Evolutionary conservation across 345 rosid genomes (phyloP).

Genomic region (Theobroma cacao): DNA sequence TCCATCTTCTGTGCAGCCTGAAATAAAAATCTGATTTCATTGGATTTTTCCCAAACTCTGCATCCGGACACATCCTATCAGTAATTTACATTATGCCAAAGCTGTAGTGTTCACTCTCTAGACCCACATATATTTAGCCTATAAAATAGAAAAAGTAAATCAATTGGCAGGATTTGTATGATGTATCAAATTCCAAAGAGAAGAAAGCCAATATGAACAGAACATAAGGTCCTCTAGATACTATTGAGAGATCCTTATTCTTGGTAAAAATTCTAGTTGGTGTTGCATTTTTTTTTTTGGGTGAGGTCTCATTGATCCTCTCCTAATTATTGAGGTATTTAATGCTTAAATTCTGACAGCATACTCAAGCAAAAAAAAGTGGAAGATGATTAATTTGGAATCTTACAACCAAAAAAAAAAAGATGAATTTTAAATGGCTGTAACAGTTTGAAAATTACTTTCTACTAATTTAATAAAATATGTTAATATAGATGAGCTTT

Average conservation of each 20-base stretch:
- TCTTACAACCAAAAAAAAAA: neutral
- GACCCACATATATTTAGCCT: too few relatives aligned
- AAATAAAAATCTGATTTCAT: too few relatives aligned
- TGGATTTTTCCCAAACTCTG: too few relatives aligned
- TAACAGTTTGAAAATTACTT: neutral
- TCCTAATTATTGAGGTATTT: conserved; percentile 1
- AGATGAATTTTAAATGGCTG: neutral
- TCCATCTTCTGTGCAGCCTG: too few relatives aligned
- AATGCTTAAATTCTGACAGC: neutral
- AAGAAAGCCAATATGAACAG: neutral
- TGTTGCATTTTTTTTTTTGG: neutral
- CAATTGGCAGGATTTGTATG: neutral
- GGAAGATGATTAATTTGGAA: neutral
- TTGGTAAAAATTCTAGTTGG: neutral
- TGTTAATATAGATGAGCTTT: too few relatives aligned
- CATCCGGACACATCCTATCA: too few relatives aligned
- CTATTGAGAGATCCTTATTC: conserved; percentile 1
- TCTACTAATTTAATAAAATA: too few relatives aligned
- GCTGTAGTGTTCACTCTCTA: too few relatives aligned
- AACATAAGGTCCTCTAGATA: neutral
- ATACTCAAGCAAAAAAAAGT: neutral
- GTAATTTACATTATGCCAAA: too few relatives aligned
- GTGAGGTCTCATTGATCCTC: neutral
- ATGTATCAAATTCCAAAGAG: neutral
- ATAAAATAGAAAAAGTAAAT: too few relatives aligned